These are phyloP conservation scores for Fusarium newnesense DNA, from an alignment of 2,329 filamentous ascomycete species.

Conservation along the genomic window DNA sequence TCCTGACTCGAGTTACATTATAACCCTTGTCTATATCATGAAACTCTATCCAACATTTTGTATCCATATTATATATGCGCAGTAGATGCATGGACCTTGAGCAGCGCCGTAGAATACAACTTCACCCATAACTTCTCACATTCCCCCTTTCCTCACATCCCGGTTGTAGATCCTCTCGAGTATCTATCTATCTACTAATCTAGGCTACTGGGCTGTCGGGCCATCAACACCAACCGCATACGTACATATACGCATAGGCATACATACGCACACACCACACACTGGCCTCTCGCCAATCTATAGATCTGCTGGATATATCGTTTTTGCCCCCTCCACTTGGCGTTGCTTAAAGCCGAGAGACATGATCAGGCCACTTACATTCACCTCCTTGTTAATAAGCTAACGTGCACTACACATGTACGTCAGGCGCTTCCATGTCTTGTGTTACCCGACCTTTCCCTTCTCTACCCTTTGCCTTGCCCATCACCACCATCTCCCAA, in stretches of 20 bases:
- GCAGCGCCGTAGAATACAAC: constrained; percentile 30
- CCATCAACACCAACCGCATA: constrained; percentile 16
- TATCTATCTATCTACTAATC: neutral
- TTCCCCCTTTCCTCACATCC: constrained; percentile 11
- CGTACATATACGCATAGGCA: neutral
- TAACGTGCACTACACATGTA: constrained; percentile 28
- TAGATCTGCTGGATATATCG: constrained; percentile 10
- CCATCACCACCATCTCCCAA: constrained; percentile 23
- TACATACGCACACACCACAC: constrained; percentile 23
- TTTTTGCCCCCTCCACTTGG: constrained; percentile 25
- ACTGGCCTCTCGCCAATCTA: constrained; percentile 28
- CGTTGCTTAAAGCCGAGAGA: constrained; percentile 15
- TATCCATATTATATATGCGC: constrained; percentile 24
- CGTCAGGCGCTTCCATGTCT: constrained; percentile 31
- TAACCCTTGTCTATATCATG: constrained; percentile 23
- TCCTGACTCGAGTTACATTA: neutral
- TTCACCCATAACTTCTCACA: constrained; percentile 20
- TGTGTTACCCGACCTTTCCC: constrained; percentile 40
- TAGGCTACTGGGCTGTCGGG: neutral
- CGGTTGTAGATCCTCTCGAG: constrained; percentile 21
- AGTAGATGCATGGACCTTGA: constrained; percentile 19
- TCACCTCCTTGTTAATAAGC: constrained; percentile 13
- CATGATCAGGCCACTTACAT: constrained; percentile 30
- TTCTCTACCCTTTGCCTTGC: constrained; percentile 29
- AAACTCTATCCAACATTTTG: constrained; percentile 3